Conservation (phyloP, 116 monocot genomes). For the Phalaenopsis hybrid region DNA sequence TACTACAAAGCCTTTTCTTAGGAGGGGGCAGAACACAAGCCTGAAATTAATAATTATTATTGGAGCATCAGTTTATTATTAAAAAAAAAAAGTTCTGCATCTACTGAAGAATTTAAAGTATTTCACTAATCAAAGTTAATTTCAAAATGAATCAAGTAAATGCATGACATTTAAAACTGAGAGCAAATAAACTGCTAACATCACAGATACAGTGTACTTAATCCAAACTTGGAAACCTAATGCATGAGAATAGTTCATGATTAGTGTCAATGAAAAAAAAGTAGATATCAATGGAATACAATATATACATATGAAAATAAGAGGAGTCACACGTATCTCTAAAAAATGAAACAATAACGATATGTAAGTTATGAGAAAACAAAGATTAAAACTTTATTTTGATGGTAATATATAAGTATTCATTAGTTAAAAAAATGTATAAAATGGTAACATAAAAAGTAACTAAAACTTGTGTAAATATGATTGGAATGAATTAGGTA, state of each 20-base stretch:
- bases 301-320: neutral
- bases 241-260: neutral
- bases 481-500: neutral
- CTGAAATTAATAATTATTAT: conserved; percentile 29
- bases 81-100: neutral
- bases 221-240: no score
- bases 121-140: neutral
- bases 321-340: neutral
- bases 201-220: neutral
- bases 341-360: neutral
- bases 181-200: neutral
- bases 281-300: neutral
- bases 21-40: conserved; percentile 93
- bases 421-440: neutral
- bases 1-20: conserved; percentile 45
- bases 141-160: neutral
- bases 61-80: conserved; percentile 5
- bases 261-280: neutral
- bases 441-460: neutral
- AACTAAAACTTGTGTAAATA: neutral
- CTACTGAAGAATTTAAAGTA: neutral
- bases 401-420: neutral
- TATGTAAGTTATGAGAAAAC: neutral
- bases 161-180: neutral
- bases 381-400: neutral